Conservation (phyloP, 352 stramenopile species). For the Phytophthora podocarpi region DNA sequence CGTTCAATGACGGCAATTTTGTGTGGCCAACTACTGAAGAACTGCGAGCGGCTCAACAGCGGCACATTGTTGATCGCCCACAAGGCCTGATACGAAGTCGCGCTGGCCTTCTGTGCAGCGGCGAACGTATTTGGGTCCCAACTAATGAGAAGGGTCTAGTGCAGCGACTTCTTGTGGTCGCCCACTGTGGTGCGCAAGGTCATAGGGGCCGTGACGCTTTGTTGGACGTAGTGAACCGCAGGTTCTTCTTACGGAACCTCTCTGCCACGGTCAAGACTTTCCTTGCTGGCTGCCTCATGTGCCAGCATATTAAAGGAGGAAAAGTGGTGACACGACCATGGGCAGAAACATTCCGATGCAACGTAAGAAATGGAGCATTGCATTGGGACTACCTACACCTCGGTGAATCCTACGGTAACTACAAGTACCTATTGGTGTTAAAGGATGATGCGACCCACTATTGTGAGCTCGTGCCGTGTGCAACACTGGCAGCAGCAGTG, state of each 20-base stretch:
- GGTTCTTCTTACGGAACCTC: slow-evolving; percentile 4
- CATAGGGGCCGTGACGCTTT: not conserved
- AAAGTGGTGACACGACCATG: slow-evolving; percentile 2
- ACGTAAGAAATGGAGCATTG: slow-evolving; percentile 29
- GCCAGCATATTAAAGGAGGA: not conserved
- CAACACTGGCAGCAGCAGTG: slow-evolving; percentile 1
- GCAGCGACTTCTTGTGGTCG: not conserved
- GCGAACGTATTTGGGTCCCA: slow-evolving; percentile 1
- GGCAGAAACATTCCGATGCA: slow-evolving; percentile 8
- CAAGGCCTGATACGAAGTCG: not conserved
- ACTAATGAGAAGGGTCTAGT: not conserved
- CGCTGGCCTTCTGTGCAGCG: not conserved
- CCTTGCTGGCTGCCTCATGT: slow-evolving; percentile 2
- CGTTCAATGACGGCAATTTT: slow-evolving; percentile 19
- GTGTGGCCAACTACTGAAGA: slow-evolving; percentile 7
- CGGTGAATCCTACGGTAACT: slow-evolving; percentile 15
- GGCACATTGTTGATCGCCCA: slow-evolving; percentile 1
- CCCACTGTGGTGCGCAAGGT: slow-evolving; percentile 6
- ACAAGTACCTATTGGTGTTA: slow-evolving; percentile 34
- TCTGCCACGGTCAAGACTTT: slow-evolving; percentile 3
- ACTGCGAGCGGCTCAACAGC: not conserved
- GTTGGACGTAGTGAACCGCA: not conserved
- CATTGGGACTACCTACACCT: slow-evolving; percentile 44
- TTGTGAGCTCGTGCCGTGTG: slow-evolving; percentile 30
- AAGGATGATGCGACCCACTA: slow-evolving; percentile 41